Conservation (phyloP, 176 grass and related monocot genomes). For the Aegilops bicornis region DNA sequence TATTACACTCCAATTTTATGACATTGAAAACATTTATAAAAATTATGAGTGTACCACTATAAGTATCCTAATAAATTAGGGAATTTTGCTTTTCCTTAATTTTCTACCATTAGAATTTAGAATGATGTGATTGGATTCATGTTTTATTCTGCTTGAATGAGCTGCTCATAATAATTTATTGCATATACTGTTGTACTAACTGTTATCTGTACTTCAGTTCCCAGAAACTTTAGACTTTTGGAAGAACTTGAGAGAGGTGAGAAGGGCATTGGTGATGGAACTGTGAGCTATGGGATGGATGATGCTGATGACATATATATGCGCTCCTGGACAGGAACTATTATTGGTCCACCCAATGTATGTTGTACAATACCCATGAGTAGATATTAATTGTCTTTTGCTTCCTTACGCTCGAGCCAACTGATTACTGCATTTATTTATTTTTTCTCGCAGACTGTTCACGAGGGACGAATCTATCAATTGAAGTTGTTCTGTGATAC, state of each 20-base stretch:
- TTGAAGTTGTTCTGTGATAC: constrained; percentile 72
- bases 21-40: background rate
- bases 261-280: constrained; percentile 85
- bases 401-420: constrained; percentile 13
- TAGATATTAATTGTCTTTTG: constrained; percentile 16
- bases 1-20: background rate
- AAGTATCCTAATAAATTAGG: background rate
- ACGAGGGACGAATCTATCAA: constrained; percentile 80
- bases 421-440: constrained; percentile 14
- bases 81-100: background rate
- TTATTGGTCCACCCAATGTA: constrained; percentile 83
- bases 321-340: constrained; percentile 84
- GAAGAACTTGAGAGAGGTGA: constrained; percentile 85
- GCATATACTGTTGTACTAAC: constrained; percentile 11
- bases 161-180: constrained; percentile 9
- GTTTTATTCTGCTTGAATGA: background rate
- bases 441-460: constrained; percentile 56
- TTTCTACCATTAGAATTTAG: background rate
- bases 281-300: constrained; percentile 92
- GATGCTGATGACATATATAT: constrained; percentile 86
- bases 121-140: background rate
- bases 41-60: background rate
- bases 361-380: constrained; percentile 10
- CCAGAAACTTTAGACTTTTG: constrained; percentile 78
- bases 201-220: constrained; percentile 60